Base-by-base conservation (phyloP, 306 rosid genomes). In the Rubus parviflorus region DNA sequence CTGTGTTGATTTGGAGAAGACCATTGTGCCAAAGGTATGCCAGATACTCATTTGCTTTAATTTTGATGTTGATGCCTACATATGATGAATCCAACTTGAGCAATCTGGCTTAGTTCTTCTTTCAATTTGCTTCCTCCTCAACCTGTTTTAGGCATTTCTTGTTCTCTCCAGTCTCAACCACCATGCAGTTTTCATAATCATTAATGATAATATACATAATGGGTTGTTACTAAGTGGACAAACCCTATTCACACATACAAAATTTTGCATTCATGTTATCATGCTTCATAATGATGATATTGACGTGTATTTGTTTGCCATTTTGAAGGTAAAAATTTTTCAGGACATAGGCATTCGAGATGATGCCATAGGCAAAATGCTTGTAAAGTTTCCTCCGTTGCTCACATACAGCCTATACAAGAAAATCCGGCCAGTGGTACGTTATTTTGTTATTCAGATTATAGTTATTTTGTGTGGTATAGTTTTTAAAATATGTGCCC, bases 311-410 rank as follows among this genome's bases (percentile, higher is more conserved):
- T 67, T 67, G 41, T 74, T 72, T 67, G 79, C 75, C 78, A 16
- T 79, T 19, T 38, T 83, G 82, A 75, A 94, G 98, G 97, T 94
- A 49, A 74, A 74, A 57, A 92, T 94, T 87, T 92, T 90, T 75
- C 89, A 84, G 82, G 96, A 90, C 78, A 68, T 94, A 9, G 98
- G 97, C 40, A 80, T 94, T 82, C 88, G 71, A 72, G 84, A 92
- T 52, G 97, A 89, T 60, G 97, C 93, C 45, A 90, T 94, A 70
- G 90, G 96, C 77, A 94, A 88, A 82, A 94, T 92, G 98, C 97
- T 94, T 80, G 98, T 90, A 35, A 92, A 89, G 75, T 94, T 92
- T 87, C 97, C 98, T 69, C 75, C 92, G 6, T 77, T 94, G 80
- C 88, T 94, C 42, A 92, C 97, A 52, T 94, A 89, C 89, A 94